phyloP scores from a whole-genome alignment of 2,329 filamentous ascomycete genomes.

The Pezicula carpinea region DNA sequence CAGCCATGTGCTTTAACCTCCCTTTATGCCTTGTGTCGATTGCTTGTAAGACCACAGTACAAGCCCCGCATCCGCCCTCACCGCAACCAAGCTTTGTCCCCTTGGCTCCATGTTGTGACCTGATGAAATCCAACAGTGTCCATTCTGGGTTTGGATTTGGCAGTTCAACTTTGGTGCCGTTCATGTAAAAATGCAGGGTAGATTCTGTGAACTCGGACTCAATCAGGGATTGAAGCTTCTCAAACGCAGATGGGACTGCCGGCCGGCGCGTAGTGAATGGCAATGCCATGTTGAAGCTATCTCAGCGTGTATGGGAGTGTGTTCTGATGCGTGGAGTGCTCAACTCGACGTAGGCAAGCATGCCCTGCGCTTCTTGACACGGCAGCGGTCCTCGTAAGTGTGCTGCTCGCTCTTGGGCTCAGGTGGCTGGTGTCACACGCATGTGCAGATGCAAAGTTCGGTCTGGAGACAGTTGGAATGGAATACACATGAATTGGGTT shows the following conservation, averaged over 20 bases:
- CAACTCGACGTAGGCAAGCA: no score
- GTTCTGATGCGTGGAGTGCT: no score
- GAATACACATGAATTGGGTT: no score
- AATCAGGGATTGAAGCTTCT: conserved; percentile 16
- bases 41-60: conserved; percentile 88
- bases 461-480: no score
- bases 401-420: no score
- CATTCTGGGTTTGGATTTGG: conserved; percentile 88
- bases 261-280: conserved; percentile 6
- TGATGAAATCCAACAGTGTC: conserved; percentile 85
- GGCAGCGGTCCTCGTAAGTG: no score
- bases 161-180: conserved; percentile 80
- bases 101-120: conserved; percentile 72
- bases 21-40: conserved; percentile 60
- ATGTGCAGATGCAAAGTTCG: no score
- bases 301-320: neutral
- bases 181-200: conserved; percentile 84
- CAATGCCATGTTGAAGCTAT: conserved; percentile 2
- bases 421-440: no score
- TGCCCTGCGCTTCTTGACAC: no score
- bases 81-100: conserved; percentile 94
- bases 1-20: conserved; percentile 86
- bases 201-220: conserved; percentile 15
- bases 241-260: conserved; percentile 7
- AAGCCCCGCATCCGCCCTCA: conserved; percentile 92